These are phyloP conservation scores for Madurella mycetomatis DNA, from an alignment of 2,329 filamentous ascomycete genomes.

Conservation along the genomic window DNA sequence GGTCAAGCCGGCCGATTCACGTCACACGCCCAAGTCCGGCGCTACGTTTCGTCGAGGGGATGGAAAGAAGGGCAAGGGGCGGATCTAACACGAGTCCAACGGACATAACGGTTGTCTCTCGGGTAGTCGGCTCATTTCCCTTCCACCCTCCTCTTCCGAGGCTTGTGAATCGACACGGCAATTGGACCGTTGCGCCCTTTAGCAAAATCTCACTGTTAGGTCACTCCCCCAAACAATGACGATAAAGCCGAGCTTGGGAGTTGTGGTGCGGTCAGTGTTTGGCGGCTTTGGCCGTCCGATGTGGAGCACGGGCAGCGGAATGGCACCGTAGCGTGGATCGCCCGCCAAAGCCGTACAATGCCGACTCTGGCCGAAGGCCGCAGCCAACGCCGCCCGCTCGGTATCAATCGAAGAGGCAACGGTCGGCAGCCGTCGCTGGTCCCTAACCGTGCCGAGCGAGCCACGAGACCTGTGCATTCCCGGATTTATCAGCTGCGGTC, in stretches of 20 bases:
- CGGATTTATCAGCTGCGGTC: constrained; percentile 5
- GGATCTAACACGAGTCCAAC: neutral
- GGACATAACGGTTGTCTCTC: neutral
- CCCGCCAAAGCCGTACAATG: constrained; percentile 29
- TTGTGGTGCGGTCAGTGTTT: constrained; percentile 1
- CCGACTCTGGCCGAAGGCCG: constrained; percentile 30
- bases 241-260: constrained; percentile 20
- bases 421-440: constrained; percentile 15
- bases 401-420: constrained; percentile 6
- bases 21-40: constrained; percentile 11
- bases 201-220: constrained; percentile 10
- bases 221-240: constrained; percentile 14
- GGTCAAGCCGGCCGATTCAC: constrained; percentile 6
- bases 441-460: neutral
- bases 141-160: neutral
- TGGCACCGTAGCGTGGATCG: constrained; percentile 19
- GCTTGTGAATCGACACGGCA: neutral
- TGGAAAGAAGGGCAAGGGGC: neutral
- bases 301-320: constrained; percentile 24
- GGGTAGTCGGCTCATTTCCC: no score
- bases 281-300: constrained; percentile 8
- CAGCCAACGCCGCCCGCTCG: constrained; percentile 8
- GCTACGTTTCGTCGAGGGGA: neutral
- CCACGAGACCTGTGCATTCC: constrained; percentile 14
- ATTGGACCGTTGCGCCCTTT: constrained; percentile 3